Base-by-base conservation (phyloP, 768 basidiomycete genomes). In the Royoungia palumana region DNA sequence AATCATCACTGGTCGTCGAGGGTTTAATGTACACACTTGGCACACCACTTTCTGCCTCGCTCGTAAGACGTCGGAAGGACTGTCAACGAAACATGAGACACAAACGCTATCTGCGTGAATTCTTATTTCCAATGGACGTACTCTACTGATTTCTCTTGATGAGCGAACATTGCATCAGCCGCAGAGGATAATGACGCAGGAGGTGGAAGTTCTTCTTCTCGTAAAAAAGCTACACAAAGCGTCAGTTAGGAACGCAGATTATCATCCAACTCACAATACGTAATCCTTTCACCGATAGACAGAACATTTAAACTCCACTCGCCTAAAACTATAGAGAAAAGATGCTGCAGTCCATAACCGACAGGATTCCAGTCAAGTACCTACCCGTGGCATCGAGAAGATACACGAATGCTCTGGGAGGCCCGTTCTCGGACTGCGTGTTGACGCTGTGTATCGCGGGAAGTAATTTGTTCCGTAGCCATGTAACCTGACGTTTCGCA, bases 381-480 rank as follows among this genome's bases (percentile, higher is more conserved):
- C 57, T 50, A 82, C 87, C 74, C 42, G 82, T 82, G 4, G 89
- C 87, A 61, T 91, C 83, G 24, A 87, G 70, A 27, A 89, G 64
- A 63, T 86, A 83, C 70, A 60, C 70, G 55, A 62, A 74, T 51
- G 71, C 69, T n/a, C 56, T 50, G 11, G 66, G 60, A 36, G 42
- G 12, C 17, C 44, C 19, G 24, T 56, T 59, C 25, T 56, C 55
- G 9, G 65, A 69, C 17, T 70, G 56, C 10, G 59, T 55, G 47
- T 81, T 80, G 11, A 62, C 57, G 44, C 80, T 81, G 28, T 75
- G 62, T 13, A 86, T 70, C 4, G 80, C 83, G 3, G 94, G 94
- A 30, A 96, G 66, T 13, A 98, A 68, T 67, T 96, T 95, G 63
- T 91, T 91, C 34, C 81, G 77, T 40, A 98, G 84, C 96, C 96